A percentile compares a stretch with the other conserved stretches of the same genome.
Conservation (phyloP, 371 early-diverging fungal species). For the Mortierella sp. region DNA sequence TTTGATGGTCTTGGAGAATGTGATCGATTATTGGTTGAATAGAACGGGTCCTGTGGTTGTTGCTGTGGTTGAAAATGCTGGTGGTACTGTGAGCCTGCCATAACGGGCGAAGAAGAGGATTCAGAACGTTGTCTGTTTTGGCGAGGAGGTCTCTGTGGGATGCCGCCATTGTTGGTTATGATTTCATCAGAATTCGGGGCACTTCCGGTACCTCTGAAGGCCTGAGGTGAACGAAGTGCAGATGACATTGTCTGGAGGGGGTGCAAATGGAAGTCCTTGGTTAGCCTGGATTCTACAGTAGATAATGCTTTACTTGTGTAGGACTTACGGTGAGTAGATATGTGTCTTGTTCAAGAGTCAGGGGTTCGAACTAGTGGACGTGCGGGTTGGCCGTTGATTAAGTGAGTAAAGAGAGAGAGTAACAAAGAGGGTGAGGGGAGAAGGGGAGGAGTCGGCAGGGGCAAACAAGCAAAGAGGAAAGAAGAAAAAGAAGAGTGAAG, state of each 20-base stretch:
- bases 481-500: neutral
- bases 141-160: slow-evolving; percentile 48
- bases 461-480: neutral
- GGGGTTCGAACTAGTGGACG: neutral
- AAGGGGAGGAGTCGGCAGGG: neutral
- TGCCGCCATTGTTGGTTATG: slow-evolving; percentile 1
- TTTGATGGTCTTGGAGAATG: slow-evolving; percentile 3
- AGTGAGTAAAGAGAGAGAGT: neutral
- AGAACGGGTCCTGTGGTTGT: slow-evolving; percentile 33
- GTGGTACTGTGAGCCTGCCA: slow-evolving; percentile 34
- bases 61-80: slow-evolving; percentile 36
- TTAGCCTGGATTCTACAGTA: neutral
- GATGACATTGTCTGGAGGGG: slow-evolving; percentile 15
- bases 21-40: neutral
- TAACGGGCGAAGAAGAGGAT: slow-evolving; percentile 28
- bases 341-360: neutral
- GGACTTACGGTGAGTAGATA: neutral
- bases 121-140: slow-evolving; percentile 33
- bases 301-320: neutral
- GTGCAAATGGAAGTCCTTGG: neutral
- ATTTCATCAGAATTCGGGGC: slow-evolving; percentile 44
- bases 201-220: slow-evolving; percentile 22
- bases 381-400: neutral
- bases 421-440: neutral
- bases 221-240: slow-evolving; percentile 40